Evolutionary conservation across 176 grass and related monocot species (phyloP).

Genomic region (Bromus sterilis): DNA sequence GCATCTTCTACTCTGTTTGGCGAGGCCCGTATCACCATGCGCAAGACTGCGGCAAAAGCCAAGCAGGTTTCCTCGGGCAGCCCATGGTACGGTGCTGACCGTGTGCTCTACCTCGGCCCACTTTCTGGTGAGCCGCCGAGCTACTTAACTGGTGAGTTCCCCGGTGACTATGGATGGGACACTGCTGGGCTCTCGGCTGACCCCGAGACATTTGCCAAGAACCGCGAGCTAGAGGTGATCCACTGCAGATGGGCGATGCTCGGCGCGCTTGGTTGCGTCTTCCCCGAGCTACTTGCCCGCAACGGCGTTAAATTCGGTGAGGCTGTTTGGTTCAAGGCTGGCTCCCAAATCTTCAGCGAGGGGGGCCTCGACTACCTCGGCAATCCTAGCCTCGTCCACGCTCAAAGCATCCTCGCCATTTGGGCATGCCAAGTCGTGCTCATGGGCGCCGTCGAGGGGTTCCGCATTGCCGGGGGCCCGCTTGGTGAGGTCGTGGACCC

Average conservation of each 20-base stretch:
- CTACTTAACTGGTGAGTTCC: conserved; percentile 86
- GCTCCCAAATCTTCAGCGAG: conserved; percentile 82
- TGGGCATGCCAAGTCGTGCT: conserved; percentile 75
- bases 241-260: conserved; percentile 89
- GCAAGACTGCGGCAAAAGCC: conserved; percentile 36
- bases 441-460: conserved; percentile 90
- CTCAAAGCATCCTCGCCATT: conserved; percentile 82
- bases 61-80: conserved; percentile 47
- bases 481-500: conserved; percentile 82
- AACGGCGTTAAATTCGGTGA: conserved; percentile 87
- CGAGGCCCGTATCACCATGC: conserved; percentile 56
- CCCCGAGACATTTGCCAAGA: conserved; percentile 86
- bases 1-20: conserved; percentile 17
- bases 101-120: conserved; percentile 72
- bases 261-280: conserved; percentile 75
- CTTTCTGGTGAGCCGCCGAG: conserved; percentile 67
- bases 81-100: conserved; percentile 83
- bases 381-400: conserved; percentile 77
- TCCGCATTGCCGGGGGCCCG: conserved; percentile 70
- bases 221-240: conserved; percentile 85
- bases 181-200: conserved; percentile 60
- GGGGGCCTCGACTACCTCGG: conserved; percentile 84
- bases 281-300: conserved; percentile 73
- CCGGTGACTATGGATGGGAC: conserved; percentile 92
- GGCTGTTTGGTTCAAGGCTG: conserved; percentile 92